Conservation (phyloP, 495 filamentous ascomycete genomes). For the Tetracladium setigerum region DNA sequence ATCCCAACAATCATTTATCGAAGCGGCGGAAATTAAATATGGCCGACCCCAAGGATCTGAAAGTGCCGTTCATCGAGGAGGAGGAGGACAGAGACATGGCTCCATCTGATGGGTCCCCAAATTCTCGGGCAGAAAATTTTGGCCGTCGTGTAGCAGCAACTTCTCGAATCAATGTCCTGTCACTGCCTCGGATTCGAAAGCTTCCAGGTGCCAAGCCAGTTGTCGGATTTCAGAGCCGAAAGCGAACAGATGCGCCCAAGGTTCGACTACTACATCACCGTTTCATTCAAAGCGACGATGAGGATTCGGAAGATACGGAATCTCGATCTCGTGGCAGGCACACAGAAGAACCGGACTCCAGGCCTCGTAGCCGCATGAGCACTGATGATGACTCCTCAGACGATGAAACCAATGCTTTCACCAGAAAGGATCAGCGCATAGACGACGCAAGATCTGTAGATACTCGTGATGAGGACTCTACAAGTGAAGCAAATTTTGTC, state of each 20-base stretch:
- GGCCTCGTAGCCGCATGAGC: constrained; percentile 71
- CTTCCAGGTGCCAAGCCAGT: constrained; percentile 50
- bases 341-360: constrained; percentile 76
- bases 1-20: constrained; percentile 66
- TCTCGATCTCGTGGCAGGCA: constrained; percentile 60
- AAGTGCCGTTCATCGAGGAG: constrained; percentile 28
- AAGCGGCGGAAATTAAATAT: constrained; percentile 71
- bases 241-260: constrained; percentile 40
- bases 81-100: constrained; percentile 37
- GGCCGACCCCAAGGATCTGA: constrained; percentile 52
- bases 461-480: constrained; percentile 43
- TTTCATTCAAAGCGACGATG: constrained; percentile 44
- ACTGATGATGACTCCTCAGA: constrained; percentile 58
- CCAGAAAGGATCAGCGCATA: neutral
- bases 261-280: constrained; percentile 52
- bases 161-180: constrained; percentile 49
- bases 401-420: constrained; percentile 27
- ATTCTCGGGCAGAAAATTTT: constrained; percentile 52
- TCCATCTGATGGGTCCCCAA: constrained; percentile 56
- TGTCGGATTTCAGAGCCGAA: constrained; percentile 65
- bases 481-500: constrained; percentile 46
- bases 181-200: constrained; percentile 68
- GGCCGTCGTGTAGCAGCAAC: constrained; percentile 32
- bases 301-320: constrained; percentile 57
- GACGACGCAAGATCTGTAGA: constrained; percentile 26